Percentiles rank a stretch among this genome's conserved stretches.
Evolutionary conservation across 805 yeast genomes (phyloP).

Genomic region (Metschnikowia picachoensis): DNA sequence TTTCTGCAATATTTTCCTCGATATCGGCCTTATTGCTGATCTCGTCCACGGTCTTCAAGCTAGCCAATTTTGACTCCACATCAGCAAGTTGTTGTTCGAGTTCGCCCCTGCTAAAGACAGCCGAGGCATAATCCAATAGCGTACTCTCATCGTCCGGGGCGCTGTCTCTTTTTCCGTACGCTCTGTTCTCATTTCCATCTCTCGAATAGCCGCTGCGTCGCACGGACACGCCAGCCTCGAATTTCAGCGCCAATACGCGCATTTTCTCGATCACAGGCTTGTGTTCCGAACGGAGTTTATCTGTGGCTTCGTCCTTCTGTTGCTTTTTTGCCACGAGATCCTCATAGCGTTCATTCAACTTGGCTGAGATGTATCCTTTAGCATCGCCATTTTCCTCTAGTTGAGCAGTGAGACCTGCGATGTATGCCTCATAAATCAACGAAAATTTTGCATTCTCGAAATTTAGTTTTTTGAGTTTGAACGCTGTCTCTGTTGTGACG

Average conservation of each 20-base stretch:
- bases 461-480: slow-evolving; percentile 21
- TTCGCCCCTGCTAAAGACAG: slow-evolving; percentile 20
- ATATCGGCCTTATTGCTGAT: slow-evolving; percentile 4
- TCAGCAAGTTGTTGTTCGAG: slow-evolving; percentile 20
- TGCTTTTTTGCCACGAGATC: slow-evolving; percentile 17
- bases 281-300: slow-evolving; percentile 26
- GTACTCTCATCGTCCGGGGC: slow-evolving; percentile 4
- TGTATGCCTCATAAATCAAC: slow-evolving; percentile 25
- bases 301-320: slow-evolving; percentile 19
- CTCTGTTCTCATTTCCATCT: background rate
- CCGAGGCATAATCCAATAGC: slow-evolving; percentile 3
- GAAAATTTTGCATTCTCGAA: slow-evolving; percentile 29
- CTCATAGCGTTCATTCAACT: slow-evolving; percentile 22
- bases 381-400: slow-evolving; percentile 16
- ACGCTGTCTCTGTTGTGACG: slow-evolving; percentile 10
- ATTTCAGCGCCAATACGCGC: slow-evolving; percentile 22
- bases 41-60: slow-evolving; percentile 16
- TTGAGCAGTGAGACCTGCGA: slow-evolving; percentile 20
- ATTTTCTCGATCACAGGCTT: slow-evolving; percentile 36
- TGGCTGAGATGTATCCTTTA: slow-evolving; percentile 15
- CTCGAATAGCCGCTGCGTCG: background rate
- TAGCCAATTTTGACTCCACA: slow-evolving; percentile 16
- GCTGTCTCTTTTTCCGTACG: slow-evolving; percentile 2
- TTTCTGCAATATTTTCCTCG: background rate
- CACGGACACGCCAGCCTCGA: slow-evolving; percentile 18